Base-by-base conservation (phyloP, 305 asterid species). In the Lippia alba region DNA sequence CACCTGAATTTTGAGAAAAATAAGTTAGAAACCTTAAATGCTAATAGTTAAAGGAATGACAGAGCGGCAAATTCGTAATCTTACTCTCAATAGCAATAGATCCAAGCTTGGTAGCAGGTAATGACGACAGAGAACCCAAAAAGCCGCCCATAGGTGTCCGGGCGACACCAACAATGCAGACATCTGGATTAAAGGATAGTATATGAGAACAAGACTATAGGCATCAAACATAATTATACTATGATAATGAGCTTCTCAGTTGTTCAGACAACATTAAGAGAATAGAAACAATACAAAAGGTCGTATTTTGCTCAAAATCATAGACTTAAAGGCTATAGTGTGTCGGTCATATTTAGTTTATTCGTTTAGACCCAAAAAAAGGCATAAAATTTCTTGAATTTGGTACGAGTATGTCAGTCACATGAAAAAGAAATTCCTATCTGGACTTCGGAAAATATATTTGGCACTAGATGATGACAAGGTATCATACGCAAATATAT, bases 81-180 rank as follows among this genome's bases (percentile, higher is more conserved):
- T 84, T 94, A 94, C 99, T 66, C 83, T 83, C 84, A 74, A 95
- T 95, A 56, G 93, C 99, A 74, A 85, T 69, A 41, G 98, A 95
- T 79, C 99, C 99, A 70, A 95, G 97, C 82, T 92, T 92, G 64
- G 97, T 92, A 60, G 98, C 98, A 39, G 99, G 56, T 61, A 94
- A n/a, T 32, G 97, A 92, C 39, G 99, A 94, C 79, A 94, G 96
- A 74, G 96, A 76, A 57, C 98, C 98, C 8, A 94, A 93, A 72
- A 94, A 94, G 61, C 85, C 91, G 46, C 97, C 99, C 96, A 95
- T 87, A 57, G 99, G 97, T 49, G 99, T 90, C 61, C 99, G 94
- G 64, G 97, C 93, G 77, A 91, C 91, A 73, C 99, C 98, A 68
- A 95, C 99, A 12, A 95, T 80, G 86, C 98, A 95, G 66, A 95